phyloP scores from a whole-genome alignment of 2,329 filamentous ascomycete genomes.

The Fusarium pseudograminearum region DNA sequence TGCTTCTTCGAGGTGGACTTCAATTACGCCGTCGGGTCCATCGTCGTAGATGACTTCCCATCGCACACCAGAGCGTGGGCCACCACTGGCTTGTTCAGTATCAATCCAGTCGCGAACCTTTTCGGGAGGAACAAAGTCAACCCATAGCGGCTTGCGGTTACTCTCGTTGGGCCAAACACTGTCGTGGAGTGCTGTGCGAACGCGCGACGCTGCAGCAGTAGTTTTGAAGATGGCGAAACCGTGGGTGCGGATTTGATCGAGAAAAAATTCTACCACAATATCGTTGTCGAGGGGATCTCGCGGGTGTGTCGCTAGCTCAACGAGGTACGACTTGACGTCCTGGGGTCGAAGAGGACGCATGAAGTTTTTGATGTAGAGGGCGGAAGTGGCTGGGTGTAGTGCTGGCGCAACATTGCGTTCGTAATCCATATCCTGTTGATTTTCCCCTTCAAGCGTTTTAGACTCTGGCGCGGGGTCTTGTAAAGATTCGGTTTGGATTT shows the following conservation, averaged over 20 bases:
- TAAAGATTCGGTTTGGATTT: constrained; percentile 2
- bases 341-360: constrained; percentile 84
- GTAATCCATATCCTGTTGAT: constrained; percentile 49
- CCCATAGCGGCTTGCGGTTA: constrained; percentile 84
- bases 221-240: constrained; percentile 81
- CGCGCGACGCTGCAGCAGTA: constrained; percentile 78
- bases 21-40: constrained; percentile 65
- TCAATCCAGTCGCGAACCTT: constrained; percentile 80
- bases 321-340: constrained; percentile 75
- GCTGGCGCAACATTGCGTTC: constrained; percentile 64
- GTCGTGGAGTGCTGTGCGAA: constrained; percentile 80
- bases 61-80: constrained; percentile 55
- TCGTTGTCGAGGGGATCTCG: constrained; percentile 64
- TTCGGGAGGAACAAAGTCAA: constrained; percentile 88
- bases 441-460: constrained; percentile 11
- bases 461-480: constrained; percentile 7
- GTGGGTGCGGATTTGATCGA: constrained; percentile 89
- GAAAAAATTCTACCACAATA: constrained; percentile 74
- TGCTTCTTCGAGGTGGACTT: constrained; percentile 63
- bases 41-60: constrained; percentile 82
- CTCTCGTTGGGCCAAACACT: constrained; percentile 89
- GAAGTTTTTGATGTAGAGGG: constrained; percentile 90
- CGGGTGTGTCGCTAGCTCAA: constrained; percentile 73
- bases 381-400: constrained; percentile 77
- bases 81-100: constrained; percentile 67